Base-by-base conservation (phyloP, 2,329 filamentous ascomycete genomes). In the Seiridium cupressi region DNA sequence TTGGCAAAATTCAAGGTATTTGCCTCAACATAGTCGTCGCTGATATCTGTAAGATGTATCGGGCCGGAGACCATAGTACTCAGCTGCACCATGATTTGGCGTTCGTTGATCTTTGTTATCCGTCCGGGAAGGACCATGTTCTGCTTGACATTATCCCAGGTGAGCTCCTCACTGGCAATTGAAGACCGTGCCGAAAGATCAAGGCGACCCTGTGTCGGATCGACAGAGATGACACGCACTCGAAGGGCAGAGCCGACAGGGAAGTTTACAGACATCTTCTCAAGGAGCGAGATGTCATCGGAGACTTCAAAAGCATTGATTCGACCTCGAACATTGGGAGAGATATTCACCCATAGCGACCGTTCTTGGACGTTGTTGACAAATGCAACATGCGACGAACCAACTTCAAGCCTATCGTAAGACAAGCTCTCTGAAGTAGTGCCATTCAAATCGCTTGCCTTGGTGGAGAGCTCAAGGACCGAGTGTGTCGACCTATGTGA, bases 281-380 rank as follows among this genome's bases (percentile, higher is more conserved):
- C 85, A 42, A 97, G 79, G 58, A 91, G 82, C 6, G 92, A 90
- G 51, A 96, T 78, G 72, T 98, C 93, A 68, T 97, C 91, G 0
- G 92, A 93, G 7, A 95, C 86, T 70, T 98, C 93, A 73, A 95
- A 87, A 63, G 90, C 84, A 58, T 87, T 87, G 59, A 99, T 86
- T 55, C 93, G 87, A 59, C 95, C 95, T 61, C 93, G 89, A 13
- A 99, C 88, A 57, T 89, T 92, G 5, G 95, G 93, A 1, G 93
- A 92, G 31, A 99, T 77, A 70, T 93, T 97, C 51, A 96, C 89
- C 94, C 95, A 98, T 31, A 97, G 81, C 70, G 85, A 91, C 64
- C 91, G 88, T 35, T 91, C 84, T 31, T 85, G 85, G 62, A 94
- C 82, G 70, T 97, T 98, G 81, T 98, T 99, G 71, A 99, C 86